A percentile compares a stretch with the other conserved stretches of the same genome.
phyloP scores from a whole-genome alignment of 352 stramenopile species.

The Phytophthora hibernalis region DNA sequence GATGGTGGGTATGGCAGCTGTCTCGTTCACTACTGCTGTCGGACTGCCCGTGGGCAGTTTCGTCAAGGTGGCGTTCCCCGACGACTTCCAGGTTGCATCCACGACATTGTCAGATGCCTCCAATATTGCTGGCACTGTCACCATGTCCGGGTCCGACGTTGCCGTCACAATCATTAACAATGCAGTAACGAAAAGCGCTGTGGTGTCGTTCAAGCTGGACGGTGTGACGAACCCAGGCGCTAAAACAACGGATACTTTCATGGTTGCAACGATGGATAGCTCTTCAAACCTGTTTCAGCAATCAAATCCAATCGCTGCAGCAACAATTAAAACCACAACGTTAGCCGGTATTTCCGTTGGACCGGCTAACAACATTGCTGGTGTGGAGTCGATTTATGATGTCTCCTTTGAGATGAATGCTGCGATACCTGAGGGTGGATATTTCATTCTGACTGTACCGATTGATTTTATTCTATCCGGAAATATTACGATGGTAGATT shows the following conservation, averaged over 20 bases:
- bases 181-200: constrained; percentile 24
- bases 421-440: constrained; percentile 32
- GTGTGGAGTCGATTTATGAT: constrained; percentile 21
- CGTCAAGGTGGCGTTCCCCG: constrained; percentile 47
- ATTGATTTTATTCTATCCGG: constrained; percentile 11
- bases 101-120: constrained; percentile 29
- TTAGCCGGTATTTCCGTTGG: constrained; percentile 11
- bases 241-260: constrained; percentile 47
- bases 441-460: constrained; percentile 32
- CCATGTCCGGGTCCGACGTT: constrained; percentile 28
- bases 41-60: constrained; percentile 41
- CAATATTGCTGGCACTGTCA: constrained; percentile 37
- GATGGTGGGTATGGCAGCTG: constrained; percentile 26
- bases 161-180: constrained; percentile 37
- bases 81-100: constrained; percentile 38
- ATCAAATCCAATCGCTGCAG: not conserved
- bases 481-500: constrained; percentile 27
- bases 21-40: constrained; percentile 54
- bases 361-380: constrained; percentile 25
- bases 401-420: constrained; percentile 29
- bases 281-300: constrained; percentile 35
- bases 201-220: constrained; percentile 54
- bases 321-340: constrained; percentile 15
- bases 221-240: constrained; percentile 62
- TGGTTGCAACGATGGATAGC: constrained; percentile 45